A percentile compares a stretch with the other conserved stretches of the same genome.
Evolutionary conservation across 352 stramenopile species (phyloP).

Genomic region (Plasmopara viticola): DNA sequence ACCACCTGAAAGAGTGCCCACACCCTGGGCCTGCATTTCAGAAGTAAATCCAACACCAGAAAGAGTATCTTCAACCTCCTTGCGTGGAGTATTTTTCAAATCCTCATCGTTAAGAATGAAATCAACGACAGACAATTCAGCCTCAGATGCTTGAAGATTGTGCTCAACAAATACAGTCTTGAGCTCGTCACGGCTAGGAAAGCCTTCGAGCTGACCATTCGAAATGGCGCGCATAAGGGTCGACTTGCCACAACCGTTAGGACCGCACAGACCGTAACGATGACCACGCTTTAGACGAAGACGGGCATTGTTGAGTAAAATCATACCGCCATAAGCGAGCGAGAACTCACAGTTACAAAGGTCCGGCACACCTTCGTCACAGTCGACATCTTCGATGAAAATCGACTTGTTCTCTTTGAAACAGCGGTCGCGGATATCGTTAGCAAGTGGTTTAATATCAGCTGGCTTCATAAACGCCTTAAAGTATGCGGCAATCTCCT

Average conservation of each 20-base stretch:
- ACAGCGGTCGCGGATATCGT: slow-evolving; percentile 76
- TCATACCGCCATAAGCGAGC: slow-evolving; percentile 92
- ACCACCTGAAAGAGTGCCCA: slow-evolving; percentile 92
- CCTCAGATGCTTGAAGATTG: slow-evolving; percentile 91
- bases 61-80: slow-evolving; percentile 91
- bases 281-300: slow-evolving; percentile 88
- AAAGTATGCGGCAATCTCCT: slow-evolving; percentile 88
- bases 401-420: slow-evolving; percentile 89
- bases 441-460: slow-evolving; percentile 58
- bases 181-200: slow-evolving; percentile 92
- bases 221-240: slow-evolving; percentile 96
- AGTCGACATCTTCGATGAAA: slow-evolving; percentile 94
- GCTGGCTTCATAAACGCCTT: slow-evolving; percentile 67
- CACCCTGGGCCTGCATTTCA: slow-evolving; percentile 89
- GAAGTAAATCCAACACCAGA: slow-evolving; percentile 90
- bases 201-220: slow-evolving; percentile 93
- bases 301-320: slow-evolving; percentile 88
- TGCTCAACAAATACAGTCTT: slow-evolving; percentile 96
- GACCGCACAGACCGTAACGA: slow-evolving; percentile 93
- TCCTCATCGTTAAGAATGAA: slow-evolving; percentile 87
- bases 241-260: slow-evolving; percentile 92
- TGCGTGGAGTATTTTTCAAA: slow-evolving; percentile 81
- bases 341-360: slow-evolving; percentile 99
- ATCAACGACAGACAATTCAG: slow-evolving; percentile 77
- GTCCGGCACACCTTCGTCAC: slow-evolving; percentile 95